phyloP scores from a whole-genome alignment of 208 protist genomes.

The Leishmania tropica region DNA sequence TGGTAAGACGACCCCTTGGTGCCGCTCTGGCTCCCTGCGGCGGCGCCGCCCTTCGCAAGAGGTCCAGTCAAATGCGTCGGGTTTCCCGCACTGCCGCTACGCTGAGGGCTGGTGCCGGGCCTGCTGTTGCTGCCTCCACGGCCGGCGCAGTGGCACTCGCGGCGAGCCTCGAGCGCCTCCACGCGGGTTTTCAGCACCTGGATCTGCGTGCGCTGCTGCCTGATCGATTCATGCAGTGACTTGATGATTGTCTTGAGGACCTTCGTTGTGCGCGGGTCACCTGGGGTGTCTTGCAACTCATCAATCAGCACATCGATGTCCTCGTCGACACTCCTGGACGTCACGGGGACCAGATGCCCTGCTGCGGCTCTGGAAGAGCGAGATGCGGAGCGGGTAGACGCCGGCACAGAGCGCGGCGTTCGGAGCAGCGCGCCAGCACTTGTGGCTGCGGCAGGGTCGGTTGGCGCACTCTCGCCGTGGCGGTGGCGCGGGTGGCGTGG shows the following conservation, averaged over 20 bases:
- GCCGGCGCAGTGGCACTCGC: constrained; percentile 42
- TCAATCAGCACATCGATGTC: constrained; percentile 30
- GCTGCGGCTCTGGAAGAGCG: constrained; percentile 1
- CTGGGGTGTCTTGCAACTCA: constrained; percentile 32
- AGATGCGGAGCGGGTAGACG: constrained; percentile 10
- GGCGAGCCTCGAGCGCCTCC: constrained; percentile 53
- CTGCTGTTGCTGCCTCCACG: neutral
- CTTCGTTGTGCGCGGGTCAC: constrained; percentile 31
- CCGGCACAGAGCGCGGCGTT: constrained; percentile 3
- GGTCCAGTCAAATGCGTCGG: neutral
- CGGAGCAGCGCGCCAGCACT: constrained; percentile 5
- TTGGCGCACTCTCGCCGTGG: constrained; percentile 12
- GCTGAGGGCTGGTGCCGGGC: neutral
- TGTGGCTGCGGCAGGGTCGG: neutral
- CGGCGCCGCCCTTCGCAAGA: neutral
- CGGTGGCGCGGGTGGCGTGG: constrained; percentile 13
- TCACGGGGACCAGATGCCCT: constrained; percentile 28
- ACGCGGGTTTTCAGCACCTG: constrained; percentile 47
- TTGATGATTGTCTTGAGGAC: constrained; percentile 43
- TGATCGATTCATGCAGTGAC: constrained; percentile 34
- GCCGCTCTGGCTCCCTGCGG: neutral
- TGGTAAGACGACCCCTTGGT: constrained; percentile 1
- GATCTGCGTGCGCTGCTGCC: constrained; percentile 36
- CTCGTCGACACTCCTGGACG: constrained; percentile 18
- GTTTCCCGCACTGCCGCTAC: constrained; percentile 1